Evolutionary conservation across 345 rosid species (phyloP), one percentile per base, ranked within the genome.

Genomic region (Salix exigua): DNA sequence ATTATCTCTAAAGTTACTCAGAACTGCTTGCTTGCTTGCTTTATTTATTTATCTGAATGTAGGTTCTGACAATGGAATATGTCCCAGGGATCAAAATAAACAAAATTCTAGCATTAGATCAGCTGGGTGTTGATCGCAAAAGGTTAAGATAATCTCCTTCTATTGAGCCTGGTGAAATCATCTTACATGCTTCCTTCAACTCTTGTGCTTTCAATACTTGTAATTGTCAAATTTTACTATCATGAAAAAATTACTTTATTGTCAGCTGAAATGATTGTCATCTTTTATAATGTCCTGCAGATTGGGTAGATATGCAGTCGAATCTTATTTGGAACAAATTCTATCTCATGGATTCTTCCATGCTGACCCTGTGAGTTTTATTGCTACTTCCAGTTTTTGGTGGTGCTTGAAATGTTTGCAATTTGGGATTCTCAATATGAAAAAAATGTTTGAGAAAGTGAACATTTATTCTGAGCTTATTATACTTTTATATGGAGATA

Each of bases 51-150:
- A 17, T 77, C 58, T 26, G n/a, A 66, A 28, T 89, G 80, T 73
- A 96, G 99, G 81, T 93, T 82, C 83, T 96, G 85, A 91, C 98
- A 66, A 96, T 96, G 99, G 99, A 96, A 86, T 93, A 96, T 85
- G 99, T 96, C 76, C 99, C 99, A 9, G 99, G 99, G 77, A 96
- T 96, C 77, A 96, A 96, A 87, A 96, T 96, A 79, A 93, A 93
- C 87, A 96, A 88, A 77, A 91, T 87, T 83, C 84, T 91, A 83
- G 97, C 97, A 73, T 77, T 96, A 76, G 99, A 96, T 88, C 88
- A 92, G 75, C 76, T 96, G 75, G 98, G 99, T 44, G 91, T 96
- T 86, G 99, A 94, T 83, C 91, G 98, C 33, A 73, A 91, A 88
- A 94, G 94, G 98, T 94, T 75, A 73, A 58, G 80, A 78, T 75